Evolutionary conservation across 108 stramenopile species (phyloP).

Genomic region (Cafeteria roenbergensis): DNA sequence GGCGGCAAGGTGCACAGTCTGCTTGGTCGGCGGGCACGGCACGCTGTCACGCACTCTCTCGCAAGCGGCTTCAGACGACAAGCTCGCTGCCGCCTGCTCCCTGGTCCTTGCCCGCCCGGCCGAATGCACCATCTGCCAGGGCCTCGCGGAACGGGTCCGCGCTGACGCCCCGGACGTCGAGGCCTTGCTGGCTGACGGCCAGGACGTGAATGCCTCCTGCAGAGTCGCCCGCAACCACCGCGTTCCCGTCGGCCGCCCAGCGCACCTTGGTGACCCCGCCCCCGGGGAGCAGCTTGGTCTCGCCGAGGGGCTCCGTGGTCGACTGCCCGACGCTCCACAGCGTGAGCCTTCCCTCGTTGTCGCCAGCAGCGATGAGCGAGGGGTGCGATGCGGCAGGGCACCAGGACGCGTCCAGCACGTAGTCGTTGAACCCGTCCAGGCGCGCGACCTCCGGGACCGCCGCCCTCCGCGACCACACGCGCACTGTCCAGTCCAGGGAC

Average conservation of each 20-base stretch:
- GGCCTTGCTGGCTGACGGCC: too few relatives aligned
- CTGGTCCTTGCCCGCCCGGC: too few relatives aligned
- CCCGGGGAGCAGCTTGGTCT: not conserved
- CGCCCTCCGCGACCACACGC: slow-evolving; percentile 21
- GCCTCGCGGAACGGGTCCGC: too few relatives aligned
- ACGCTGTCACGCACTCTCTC: too few relatives aligned
- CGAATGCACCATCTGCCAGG: too few relatives aligned
- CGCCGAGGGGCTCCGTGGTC: not conserved
- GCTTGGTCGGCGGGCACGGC: too few relatives aligned
- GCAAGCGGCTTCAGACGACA: too few relatives aligned
- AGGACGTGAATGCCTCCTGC: slow-evolving; percentile 14
- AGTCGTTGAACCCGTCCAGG: slow-evolving; percentile 14
- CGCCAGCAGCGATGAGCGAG: slow-evolving; percentile 17
- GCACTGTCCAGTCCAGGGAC: slow-evolving; percentile 30
- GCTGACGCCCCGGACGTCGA: too few relatives aligned
- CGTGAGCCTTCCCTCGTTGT: slow-evolving; percentile 8
- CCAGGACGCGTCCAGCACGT: slow-evolving; percentile 24
- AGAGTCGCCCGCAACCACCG: slow-evolving; percentile 12
- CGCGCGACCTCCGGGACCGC: not conserved
- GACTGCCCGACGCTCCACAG: slow-evolving; percentile 20
- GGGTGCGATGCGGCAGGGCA: slow-evolving; percentile 27
- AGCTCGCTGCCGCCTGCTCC: too few relatives aligned
- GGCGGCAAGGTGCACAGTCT: too few relatives aligned
- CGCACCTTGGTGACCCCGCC: not conserved
- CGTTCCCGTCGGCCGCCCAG: slow-evolving; percentile 7